A percentile compares a stretch with the other conserved stretches of the same genome.
Conservation (phyloP, 257 asterid genomes). For the Thymus quinquecostatus region DNA sequence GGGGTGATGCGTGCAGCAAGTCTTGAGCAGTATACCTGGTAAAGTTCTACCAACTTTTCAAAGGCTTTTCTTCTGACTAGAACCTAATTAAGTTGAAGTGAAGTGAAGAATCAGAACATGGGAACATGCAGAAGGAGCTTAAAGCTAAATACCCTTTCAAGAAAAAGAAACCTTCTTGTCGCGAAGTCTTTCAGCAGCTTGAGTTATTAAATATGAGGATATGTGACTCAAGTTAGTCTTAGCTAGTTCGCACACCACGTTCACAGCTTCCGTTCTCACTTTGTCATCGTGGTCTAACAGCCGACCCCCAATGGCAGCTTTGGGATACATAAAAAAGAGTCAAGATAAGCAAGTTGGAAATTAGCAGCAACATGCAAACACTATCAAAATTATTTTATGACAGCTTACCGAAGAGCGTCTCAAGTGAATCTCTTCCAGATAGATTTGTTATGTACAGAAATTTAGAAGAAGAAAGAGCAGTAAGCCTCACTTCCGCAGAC, state of each 20-base stretch:
- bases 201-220: conserved; percentile 58
- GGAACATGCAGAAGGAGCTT: conserved; percentile 21
- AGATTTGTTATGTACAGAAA: conserved; percentile 56
- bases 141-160: conserved; percentile 25
- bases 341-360: conserved; percentile 22
- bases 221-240: conserved; percentile 45
- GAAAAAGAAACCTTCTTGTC: conserved; percentile 75
- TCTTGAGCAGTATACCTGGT: conserved; percentile 73
- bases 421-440: conserved; percentile 57
- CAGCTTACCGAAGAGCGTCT: conserved; percentile 66
- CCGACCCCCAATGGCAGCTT: conserved; percentile 78
- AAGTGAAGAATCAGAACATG: conserved; percentile 27
- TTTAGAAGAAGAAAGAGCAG: conserved; percentile 81
- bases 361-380: conserved; percentile 27
- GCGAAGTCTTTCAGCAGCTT: conserved; percentile 75
- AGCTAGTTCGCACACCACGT: conserved; percentile 70
- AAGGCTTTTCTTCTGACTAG: conserved; percentile 72
- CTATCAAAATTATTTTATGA: conserved; percentile 24
- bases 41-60: conserved; percentile 76
- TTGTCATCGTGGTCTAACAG: conserved; percentile 81
- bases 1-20: conserved; percentile 44
- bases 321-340: conserved; percentile 30
- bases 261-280: conserved; percentile 81
- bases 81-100: conserved; percentile 45
- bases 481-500: conserved; percentile 78